A percentile compares a stretch with the other conserved stretches of the same genome.
Evolutionary conservation across 371 early-diverging fungal species (phyloP).

Genomic region (Paraphysoderma sedebokerense): DNA sequence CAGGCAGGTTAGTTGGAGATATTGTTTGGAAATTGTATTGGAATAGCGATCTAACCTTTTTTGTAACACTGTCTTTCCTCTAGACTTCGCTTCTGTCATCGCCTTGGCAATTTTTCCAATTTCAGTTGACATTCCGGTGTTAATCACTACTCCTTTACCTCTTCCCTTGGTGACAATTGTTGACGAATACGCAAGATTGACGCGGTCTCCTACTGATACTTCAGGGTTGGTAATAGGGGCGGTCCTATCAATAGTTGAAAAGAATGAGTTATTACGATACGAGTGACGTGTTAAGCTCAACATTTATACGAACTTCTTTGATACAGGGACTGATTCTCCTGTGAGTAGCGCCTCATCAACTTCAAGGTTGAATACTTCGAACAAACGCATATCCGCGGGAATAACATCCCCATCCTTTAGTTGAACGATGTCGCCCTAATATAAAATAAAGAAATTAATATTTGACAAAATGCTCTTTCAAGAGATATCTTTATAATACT

Average conservation of each 20-base stretch:
- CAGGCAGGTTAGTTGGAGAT: not conserved
- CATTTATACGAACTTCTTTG: constrained; percentile 37
- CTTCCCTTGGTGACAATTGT: constrained; percentile 46
- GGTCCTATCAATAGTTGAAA: too few relatives aligned
- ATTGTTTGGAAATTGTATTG: too few relatives aligned
- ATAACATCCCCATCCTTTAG: constrained; percentile 77
- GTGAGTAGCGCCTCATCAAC: constrained; percentile 69
- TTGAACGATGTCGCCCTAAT: too few relatives aligned
- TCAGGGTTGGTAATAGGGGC: not conserved
- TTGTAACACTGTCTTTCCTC: constrained; percentile 5
- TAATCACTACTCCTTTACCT: constrained; percentile 21
- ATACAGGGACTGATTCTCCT: constrained; percentile 59
- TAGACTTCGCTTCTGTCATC: not conserved
- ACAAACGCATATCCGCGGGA: constrained; percentile 67
- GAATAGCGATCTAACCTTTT: constrained; percentile 40
- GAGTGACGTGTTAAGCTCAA: too few relatives aligned
- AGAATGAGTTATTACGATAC: too few relatives aligned
- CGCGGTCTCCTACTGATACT: constrained; percentile 23
- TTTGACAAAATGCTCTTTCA: too few relatives aligned
- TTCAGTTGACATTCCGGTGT: constrained; percentile 8
- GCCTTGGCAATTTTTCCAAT: constrained; percentile 9
- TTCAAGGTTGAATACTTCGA: constrained; percentile 64
- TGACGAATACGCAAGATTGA: constrained; percentile 34
- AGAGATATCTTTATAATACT: too few relatives aligned
- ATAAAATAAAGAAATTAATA: too few relatives aligned